phyloP scores from a whole-genome alignment of 2,329 filamentous ascomycete species.

The Fusarium clavum region DNA sequence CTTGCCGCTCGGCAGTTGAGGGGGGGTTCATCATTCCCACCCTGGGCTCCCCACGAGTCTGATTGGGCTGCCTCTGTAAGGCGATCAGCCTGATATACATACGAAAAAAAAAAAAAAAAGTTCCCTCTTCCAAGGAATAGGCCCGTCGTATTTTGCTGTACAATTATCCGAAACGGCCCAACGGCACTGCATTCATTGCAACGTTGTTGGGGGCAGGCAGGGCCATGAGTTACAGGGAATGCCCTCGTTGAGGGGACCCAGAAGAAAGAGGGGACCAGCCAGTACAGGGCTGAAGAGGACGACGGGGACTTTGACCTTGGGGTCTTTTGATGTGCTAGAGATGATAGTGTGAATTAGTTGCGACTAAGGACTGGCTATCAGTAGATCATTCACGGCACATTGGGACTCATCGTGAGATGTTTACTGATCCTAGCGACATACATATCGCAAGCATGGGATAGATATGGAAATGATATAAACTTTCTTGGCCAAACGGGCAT shows the following conservation, averaged over 20 bases:
- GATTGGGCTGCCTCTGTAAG: slow-evolving; percentile 5
- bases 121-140: background rate
- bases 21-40: slow-evolving; percentile 5
- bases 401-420: background rate
- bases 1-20: slow-evolving; percentile 42
- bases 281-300: slow-evolving; percentile 36
- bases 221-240: background rate
- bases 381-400: background rate
- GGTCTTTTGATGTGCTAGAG: slow-evolving; percentile 8
- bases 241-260: background rate
- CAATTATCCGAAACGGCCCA: slow-evolving; percentile 28
- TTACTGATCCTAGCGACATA: background rate
- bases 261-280: background rate
- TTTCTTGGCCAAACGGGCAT: background rate
- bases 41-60: slow-evolving; percentile 10
- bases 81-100: slow-evolving; percentile 21
- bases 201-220: slow-evolving; percentile 1
- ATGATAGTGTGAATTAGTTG: slow-evolving; percentile 9
- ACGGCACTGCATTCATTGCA: slow-evolving; percentile 25
- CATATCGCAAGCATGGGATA: background rate
- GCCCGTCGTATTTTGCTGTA: slow-evolving; percentile 17
- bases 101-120: slow-evolving; percentile 17
- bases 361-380: background rate
- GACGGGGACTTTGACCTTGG: background rate
- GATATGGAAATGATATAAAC: background rate